Conservation (phyloP, 2,329 filamentous ascomycete genomes). For the Penicillium sp. region DNA sequence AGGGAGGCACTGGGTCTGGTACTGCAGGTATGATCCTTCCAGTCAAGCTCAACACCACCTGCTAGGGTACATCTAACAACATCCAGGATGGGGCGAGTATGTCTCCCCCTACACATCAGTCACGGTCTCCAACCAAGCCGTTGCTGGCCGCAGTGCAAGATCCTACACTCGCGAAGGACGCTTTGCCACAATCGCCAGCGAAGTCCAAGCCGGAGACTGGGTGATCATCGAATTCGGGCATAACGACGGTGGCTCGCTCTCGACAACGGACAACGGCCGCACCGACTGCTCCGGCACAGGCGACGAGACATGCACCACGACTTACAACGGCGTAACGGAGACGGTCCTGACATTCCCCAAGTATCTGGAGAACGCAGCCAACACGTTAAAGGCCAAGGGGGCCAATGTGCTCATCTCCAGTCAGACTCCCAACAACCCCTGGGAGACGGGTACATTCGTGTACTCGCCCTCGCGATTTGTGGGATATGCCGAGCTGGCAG, state of each 20-base stretch:
- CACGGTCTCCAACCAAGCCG: conserved; percentile 67
- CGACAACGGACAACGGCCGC: conserved; percentile 64
- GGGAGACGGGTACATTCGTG: conserved; percentile 61
- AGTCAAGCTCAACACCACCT: not conserved
- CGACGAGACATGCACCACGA: conserved; percentile 59
- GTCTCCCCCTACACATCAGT: conserved; percentile 59
- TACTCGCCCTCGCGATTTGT: conserved; percentile 62
- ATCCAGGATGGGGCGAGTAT: conserved; percentile 67
- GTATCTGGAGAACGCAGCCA: conserved; percentile 65
- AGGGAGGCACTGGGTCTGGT: conserved; percentile 27
- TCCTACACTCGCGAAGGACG: conserved; percentile 71
- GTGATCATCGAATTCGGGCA: conserved; percentile 76
- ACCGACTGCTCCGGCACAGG: conserved; percentile 64
- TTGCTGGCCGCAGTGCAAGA: conserved; percentile 69
- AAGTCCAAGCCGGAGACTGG: conserved; percentile 65
- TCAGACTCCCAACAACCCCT: conserved; percentile 68
- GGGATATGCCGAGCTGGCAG: conserved; percentile 59
- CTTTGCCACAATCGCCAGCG: conserved; percentile 63
- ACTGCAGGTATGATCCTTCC: conserved; percentile 32
- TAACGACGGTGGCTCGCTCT: conserved; percentile 69
- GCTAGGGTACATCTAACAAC: not conserved
- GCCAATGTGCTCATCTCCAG: conserved; percentile 65
- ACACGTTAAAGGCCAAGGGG: conserved; percentile 61
- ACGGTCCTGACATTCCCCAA: conserved; percentile 66
- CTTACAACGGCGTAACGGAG: conserved; percentile 59